A percentile compares a stretch with the other conserved stretches of the same genome.
Evolutionary conservation across 1,284 basidiomycete genomes (phyloP).

Genomic region (Papiliotrema nemorosa): DNA sequence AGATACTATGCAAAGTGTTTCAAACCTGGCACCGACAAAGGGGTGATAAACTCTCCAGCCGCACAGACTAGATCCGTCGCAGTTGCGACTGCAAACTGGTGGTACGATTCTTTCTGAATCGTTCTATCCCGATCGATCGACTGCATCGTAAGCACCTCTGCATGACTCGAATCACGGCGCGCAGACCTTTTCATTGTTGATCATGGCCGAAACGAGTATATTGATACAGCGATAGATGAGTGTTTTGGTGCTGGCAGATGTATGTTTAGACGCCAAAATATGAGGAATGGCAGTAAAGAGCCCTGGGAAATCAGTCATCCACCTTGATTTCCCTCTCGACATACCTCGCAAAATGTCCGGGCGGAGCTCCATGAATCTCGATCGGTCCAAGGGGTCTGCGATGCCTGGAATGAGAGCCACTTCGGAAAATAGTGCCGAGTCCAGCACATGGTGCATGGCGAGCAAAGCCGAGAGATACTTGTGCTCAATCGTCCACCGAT

Average conservation of each 20-base stretch:
- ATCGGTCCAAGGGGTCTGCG: constrained; percentile 14
- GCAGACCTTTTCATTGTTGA: constrained; percentile 31
- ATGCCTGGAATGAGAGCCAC: constrained; percentile 3
- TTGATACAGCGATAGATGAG: constrained; percentile 44
- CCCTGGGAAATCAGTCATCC: constrained; percentile 8
- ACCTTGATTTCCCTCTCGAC: constrained; percentile 1
- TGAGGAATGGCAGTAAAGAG: constrained; percentile 26
- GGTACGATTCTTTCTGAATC: constrained; percentile 34
- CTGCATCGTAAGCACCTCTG: constrained; percentile 3
- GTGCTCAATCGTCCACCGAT: constrained; percentile 57
- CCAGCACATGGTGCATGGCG: constrained; percentile 21
- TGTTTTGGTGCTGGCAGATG: constrained; percentile 27
- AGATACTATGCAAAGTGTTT: constrained; percentile 6
- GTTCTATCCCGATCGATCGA: constrained; percentile 10
- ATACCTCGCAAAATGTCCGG: constrained; percentile 20
- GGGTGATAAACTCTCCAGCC: constrained; percentile 25
- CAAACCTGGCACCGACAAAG: constrained; percentile 25
- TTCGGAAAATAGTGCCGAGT: constrained; percentile 30
- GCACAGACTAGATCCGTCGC: constrained; percentile 15
- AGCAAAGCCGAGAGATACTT: constrained; percentile 56
- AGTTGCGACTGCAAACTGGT: constrained; percentile 23
- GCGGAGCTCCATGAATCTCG: constrained; percentile 26
- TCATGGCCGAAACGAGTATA: constrained; percentile 33
- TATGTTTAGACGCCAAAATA: constrained; percentile 19
- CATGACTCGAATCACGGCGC: too few species aligned